Evolutionary conservation across 768 basidiomycete species (phyloP), one percentile per base, ranked within the genome.

Genomic region (Suillus plorans): DNA sequence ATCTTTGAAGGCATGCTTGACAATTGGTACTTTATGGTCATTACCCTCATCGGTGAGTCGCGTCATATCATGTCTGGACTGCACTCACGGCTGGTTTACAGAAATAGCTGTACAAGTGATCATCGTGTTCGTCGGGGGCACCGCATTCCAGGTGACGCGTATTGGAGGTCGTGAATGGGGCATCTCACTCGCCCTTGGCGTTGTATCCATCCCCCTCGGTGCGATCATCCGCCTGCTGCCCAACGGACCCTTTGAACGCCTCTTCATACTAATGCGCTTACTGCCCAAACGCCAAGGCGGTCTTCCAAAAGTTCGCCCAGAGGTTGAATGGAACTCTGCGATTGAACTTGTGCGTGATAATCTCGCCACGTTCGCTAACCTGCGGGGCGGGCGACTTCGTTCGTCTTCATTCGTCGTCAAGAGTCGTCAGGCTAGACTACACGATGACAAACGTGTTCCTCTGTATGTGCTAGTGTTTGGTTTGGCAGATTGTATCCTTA

Each of bases 151-250:
- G 71, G 97, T 98, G 10, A 89, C 86, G 0, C 82, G 74, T 9
- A 87, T 99, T 60, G 80, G 80, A 45, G 94, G 91, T 10, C 86
- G 86, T 47, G 94, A 97, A 75, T 99, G 97, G 97, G 95, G 87
- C 61, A 93, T 99, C 68, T 92, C 93, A 0, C 80, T 99, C 45
- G 89, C 94, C 58, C 84, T 98, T 41, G 97, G 97, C 42, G 67
- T 90, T 50, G 85, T 95, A 56, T 90, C 97, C 12, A 86, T 99
- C 53, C 97, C 97, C 5, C 83, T 97, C 70, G 97, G 94, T 61
- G 89, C 81, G 44, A 71, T 95, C 67, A 84, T 96, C 65, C 92
- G 97, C 50, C 77, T 87, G 25, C 75, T 96, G 36, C 97, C 97
- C 56, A 95, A 90, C 71, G 84, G 71, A 41, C 92, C 94, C 0